These are phyloP conservation scores for Psilocybe tampanensis DNA, from an alignment of 768 basidiomycete genomes.

Conservation along the genomic window DNA sequence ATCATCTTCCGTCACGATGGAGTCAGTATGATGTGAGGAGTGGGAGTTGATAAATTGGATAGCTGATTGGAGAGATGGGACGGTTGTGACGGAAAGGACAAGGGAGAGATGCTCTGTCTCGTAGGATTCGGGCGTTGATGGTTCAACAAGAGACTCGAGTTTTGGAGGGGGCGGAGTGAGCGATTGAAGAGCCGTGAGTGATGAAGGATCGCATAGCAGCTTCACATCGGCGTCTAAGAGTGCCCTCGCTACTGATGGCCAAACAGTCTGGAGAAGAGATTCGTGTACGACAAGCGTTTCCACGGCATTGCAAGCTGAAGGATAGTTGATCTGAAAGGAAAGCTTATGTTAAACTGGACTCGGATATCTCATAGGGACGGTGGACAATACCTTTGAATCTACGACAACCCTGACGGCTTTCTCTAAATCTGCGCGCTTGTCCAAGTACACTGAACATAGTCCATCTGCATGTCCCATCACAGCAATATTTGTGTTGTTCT, in stretches of 20 bases:
- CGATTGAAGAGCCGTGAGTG: conserved; percentile 56
- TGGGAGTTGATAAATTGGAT: conserved; percentile 90
- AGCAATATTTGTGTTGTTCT: conserved; percentile 88
- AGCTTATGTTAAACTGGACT: neutral
- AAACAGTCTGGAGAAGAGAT: conserved; percentile 68
- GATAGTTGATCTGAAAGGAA: conserved; percentile 76
- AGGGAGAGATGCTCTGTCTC: conserved; percentile 87
- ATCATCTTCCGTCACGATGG: conserved; percentile 84
- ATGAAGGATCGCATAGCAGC: conserved; percentile 75
- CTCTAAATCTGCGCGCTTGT: conserved; percentile 73
- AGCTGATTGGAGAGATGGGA: conserved; percentile 73
- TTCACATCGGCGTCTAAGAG: conserved; percentile 71
- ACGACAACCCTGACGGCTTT: conserved; percentile 84
- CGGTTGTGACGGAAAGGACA: conserved; percentile 76
- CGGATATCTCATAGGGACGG: neutral
- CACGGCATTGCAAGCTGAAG: conserved; percentile 92
- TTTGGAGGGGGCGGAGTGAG: conserved; percentile 38
- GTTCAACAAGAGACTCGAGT: conserved; percentile 47
- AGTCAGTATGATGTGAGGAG: conserved; percentile 94
- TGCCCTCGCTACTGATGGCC: conserved; percentile 78
- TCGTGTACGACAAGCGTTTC: conserved; percentile 91
- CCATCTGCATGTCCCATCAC: conserved; percentile 99
- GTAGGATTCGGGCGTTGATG: conserved; percentile 68
- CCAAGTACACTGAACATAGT: conserved; percentile 87
- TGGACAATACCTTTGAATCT: conserved; percentile 79